Evolutionary conservation across 2,329 filamentous ascomycete genomes (phyloP).

Genomic region (Pezicula carpinea): DNA sequence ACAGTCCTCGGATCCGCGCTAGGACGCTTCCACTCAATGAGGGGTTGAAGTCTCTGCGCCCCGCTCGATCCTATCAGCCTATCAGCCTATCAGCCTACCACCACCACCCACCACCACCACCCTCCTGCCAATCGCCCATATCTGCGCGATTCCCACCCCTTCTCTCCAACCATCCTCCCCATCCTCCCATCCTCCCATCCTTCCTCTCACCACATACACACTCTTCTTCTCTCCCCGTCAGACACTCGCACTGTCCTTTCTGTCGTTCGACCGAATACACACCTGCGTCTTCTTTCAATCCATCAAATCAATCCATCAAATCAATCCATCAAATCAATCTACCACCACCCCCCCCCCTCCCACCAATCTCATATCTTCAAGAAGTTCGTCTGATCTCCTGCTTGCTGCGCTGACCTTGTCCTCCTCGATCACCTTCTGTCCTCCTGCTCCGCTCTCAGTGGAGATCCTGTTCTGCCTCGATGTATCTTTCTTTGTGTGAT

Average conservation of each 20-base stretch:
- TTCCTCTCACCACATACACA: background rate
- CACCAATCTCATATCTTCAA: conserved; percentile 21
- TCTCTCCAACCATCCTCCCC: conserved; percentile 5
- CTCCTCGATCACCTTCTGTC: conserved; percentile 16
- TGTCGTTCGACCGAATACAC: conserved; percentile 21
- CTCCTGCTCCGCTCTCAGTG: conserved; percentile 23
- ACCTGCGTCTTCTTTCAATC: conserved; percentile 14
- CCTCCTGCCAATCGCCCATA: conserved; percentile 12
- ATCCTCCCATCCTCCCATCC: conserved; percentile 9
- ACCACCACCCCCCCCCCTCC: conserved; percentile 5
- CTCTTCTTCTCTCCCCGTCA: background rate
- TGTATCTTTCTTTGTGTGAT: conserved; percentile 32
- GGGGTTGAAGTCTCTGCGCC: too few relatives aligned
- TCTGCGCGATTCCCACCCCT: conserved; percentile 4
- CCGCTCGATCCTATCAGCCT: background rate
- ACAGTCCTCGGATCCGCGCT: too few relatives aligned
- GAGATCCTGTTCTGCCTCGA: conserved; percentile 29
- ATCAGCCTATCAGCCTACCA: conserved; percentile 4
- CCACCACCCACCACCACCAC: background rate
- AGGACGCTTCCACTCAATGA: too few relatives aligned
- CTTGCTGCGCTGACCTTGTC: conserved; percentile 26
- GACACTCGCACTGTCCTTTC: conserved; percentile 27
- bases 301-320: conserved; percentile 3
- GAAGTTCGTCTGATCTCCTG: conserved; percentile 32
- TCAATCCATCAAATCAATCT: background rate